Percentiles rank a stretch among this genome's conserved stretches.
phyloP scores from a whole-genome alignment of 805 yeast species.

The Starmerella cellae region DNA sequence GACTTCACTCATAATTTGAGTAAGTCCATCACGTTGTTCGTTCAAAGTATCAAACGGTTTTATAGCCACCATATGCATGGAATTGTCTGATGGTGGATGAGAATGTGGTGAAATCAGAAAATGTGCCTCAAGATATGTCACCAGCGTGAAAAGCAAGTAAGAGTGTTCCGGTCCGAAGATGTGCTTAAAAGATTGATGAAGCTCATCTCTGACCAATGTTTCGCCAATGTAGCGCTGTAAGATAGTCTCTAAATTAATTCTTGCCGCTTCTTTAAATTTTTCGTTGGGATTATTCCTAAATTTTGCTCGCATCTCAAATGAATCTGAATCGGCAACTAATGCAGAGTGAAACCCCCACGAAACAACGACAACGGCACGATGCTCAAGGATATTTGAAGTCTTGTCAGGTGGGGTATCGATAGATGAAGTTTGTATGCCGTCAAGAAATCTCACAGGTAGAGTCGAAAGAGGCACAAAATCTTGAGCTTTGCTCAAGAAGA shows the following conservation, averaged over 20 bases:
- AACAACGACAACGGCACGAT: conserved; percentile 40
- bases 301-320: conserved; percentile 46
- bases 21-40: conserved; percentile 28
- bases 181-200: neutral
- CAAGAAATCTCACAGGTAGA: conserved; percentile 35
- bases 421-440: conserved; percentile 25
- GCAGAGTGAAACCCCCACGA: conserved; percentile 85
- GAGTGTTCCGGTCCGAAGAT: conserved; percentile 30
- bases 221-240: conserved; percentile 43
- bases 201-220: neutral
- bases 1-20: conserved; percentile 45
- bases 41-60: conserved; percentile 22
- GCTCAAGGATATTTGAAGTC: conserved; percentile 18
- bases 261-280: conserved; percentile 60
- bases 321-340: conserved; percentile 66
- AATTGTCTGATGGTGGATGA: conserved; percentile 29
- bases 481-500: conserved; percentile 13
- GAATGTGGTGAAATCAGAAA: conserved; percentile 54
- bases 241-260: conserved; percentile 33
- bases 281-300: conserved; percentile 40
- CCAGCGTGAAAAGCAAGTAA: conserved; percentile 46
- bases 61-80: conserved; percentile 38
- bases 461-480: conserved; percentile 32
- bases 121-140: conserved; percentile 44
- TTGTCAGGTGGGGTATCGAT: neutral